phyloP scores from a whole-genome alignment of 306 rosid species.

The Corylus heterophylla region DNA sequence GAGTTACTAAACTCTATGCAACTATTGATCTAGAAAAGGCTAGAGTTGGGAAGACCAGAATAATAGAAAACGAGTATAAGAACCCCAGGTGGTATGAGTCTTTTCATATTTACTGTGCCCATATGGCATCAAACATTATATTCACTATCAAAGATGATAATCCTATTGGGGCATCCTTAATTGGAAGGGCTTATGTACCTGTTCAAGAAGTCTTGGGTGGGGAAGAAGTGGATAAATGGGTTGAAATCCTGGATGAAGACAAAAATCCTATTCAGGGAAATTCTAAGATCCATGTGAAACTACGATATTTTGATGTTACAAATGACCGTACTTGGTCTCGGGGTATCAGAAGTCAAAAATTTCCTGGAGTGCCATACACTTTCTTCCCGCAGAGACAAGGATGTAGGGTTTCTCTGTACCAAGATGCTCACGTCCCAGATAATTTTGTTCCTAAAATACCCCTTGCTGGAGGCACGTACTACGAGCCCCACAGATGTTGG shows the following conservation, averaged over 20 bases:
- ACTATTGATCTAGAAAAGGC: slow-evolving; percentile 77
- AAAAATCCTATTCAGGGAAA: slow-evolving; percentile 51
- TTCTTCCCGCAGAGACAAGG: slow-evolving; percentile 65
- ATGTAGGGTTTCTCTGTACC: slow-evolving; percentile 64
- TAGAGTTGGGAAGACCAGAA: slow-evolving; percentile 76
- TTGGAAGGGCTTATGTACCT: slow-evolving; percentile 75
- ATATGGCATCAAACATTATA: slow-evolving; percentile 54
- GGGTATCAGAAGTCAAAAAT: slow-evolving; percentile 58
- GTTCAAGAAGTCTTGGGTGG: slow-evolving; percentile 59
- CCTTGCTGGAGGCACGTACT: slow-evolving; percentile 59
- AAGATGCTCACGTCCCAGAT: slow-evolving; percentile 76
- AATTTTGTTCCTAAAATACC: slow-evolving; percentile 61
- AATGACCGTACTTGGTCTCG: slow-evolving; percentile 57
- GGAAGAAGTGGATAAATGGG: slow-evolving; percentile 62
- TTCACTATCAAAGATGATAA: slow-evolving; percentile 75
- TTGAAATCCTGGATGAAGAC: slow-evolving; percentile 51
- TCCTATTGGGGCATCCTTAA: slow-evolving; percentile 75
- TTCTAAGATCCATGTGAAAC: slow-evolving; percentile 69
- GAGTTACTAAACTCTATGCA: slow-evolving; percentile 64
- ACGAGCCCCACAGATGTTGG: slow-evolving; percentile 69
- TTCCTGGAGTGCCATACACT: slow-evolving; percentile 83
- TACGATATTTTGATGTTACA: slow-evolving; percentile 60
- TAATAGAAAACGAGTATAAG: slow-evolving; percentile 50
- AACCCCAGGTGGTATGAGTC: slow-evolving; percentile 73
- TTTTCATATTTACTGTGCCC: slow-evolving; percentile 75